These are phyloP conservation scores for Sordaria brevicollis DNA, from an alignment of 495 filamentous ascomycete species.

Conservation along the genomic window DNA sequence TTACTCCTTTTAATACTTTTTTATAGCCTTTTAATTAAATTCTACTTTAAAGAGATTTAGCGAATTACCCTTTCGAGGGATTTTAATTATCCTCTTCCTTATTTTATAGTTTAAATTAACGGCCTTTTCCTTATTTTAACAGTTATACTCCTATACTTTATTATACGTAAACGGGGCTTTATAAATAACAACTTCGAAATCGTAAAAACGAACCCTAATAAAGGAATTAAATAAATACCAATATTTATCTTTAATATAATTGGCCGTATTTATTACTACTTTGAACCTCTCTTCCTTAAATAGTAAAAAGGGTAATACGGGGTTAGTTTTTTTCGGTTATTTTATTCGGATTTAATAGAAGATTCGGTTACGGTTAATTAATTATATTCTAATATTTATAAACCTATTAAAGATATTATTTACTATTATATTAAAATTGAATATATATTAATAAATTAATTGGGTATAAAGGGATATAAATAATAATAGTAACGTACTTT, in stretches of 20 bases:
- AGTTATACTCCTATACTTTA: not conserved
- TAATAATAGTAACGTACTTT: not conserved
- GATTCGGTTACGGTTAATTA: not conserved
- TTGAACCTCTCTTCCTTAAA: not conserved
- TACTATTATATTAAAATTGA: not conserved
- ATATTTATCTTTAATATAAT: not conserved
- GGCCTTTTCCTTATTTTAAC: not conserved
- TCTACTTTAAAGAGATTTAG: not conserved
- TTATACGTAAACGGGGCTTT: not conserved
- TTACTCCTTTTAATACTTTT: not conserved
- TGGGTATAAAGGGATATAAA: not conserved
- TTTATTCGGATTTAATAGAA: not conserved
- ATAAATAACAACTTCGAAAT: not conserved
- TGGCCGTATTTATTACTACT: too few relatives aligned
- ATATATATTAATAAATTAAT: not conserved
- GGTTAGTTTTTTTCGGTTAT: not conserved
- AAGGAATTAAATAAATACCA: not conserved
- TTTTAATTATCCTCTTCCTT: not conserved
- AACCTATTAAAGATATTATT: not conserved
- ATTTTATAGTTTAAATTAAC: not conserved
- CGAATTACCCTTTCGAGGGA: not conserved
- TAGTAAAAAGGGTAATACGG: not conserved
- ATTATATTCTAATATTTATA: not conserved
- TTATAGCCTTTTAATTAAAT: not conserved
- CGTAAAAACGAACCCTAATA: not conserved